Evolutionary conservation across 106 monocot genomes (phyloP).

Genomic region (Vanilla planifolia): DNA sequence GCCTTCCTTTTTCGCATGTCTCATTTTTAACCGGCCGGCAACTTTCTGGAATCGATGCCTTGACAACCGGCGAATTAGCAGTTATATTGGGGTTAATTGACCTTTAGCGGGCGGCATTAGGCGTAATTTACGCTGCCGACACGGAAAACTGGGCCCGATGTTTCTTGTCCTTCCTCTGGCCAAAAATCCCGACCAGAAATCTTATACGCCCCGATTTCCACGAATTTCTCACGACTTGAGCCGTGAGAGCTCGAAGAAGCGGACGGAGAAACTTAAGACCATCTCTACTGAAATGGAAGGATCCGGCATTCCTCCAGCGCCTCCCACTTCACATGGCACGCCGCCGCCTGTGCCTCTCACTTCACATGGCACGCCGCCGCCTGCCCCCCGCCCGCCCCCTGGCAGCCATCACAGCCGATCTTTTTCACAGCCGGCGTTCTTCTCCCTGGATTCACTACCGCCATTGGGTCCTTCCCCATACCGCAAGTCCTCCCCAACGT

Average conservation of each 20-base stretch:
- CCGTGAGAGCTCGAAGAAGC: neutral
- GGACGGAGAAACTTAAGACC: neutral
- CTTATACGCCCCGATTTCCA: neutral
- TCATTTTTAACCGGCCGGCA: neutral
- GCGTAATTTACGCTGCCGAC: neutral
- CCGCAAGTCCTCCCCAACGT: conserved; percentile 4
- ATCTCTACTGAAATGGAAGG: neutral
- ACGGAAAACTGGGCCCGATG: neutral
- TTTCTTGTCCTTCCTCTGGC: neutral
- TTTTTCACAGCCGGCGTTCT: conserved; percentile 4
- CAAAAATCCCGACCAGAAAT: conserved; percentile 3
- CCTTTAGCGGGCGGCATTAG: neutral
- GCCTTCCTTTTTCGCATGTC: neutral
- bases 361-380: no score
- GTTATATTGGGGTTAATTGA: neutral
- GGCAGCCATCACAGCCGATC: neutral
- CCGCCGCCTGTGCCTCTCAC: neutral
- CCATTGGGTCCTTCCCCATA: conserved; percentile 1
- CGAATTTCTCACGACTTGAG: neutral
- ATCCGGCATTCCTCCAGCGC: conserved; percentile 11
- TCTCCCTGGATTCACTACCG: conserved; percentile 9
- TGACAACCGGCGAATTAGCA: neutral
- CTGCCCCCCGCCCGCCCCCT: no score
- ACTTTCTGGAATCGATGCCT: neutral
- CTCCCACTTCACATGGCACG: neutral